Conservation (phyloP, 352 stramenopile genomes). For the Thalassiosira sp. region DNA sequence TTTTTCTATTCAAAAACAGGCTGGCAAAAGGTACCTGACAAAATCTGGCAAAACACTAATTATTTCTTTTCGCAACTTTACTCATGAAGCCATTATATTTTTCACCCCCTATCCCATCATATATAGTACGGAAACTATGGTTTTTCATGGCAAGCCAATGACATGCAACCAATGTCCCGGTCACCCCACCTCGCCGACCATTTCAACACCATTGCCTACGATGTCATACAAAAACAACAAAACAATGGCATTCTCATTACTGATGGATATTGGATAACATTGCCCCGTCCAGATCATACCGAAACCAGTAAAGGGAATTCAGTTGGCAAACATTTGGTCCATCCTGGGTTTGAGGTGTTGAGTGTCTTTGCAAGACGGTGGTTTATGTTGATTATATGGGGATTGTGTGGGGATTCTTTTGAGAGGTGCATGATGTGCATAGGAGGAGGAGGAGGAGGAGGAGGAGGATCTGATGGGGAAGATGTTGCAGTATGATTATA, state of each 20-base stretch:
- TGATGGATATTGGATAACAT: constrained; percentile 75
- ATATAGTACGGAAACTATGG: constrained; percentile 79
- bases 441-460: neutral
- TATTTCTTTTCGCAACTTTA: no score
- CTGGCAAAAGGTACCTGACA: constrained; percentile 37
- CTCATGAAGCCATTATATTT: no score
- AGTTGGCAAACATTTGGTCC: constrained; percentile 74
- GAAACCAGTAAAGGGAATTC: constrained; percentile 54
- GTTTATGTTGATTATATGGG: constrained; percentile 59
- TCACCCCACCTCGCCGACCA: constrained; percentile 51
- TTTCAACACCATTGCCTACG: constrained; percentile 68
- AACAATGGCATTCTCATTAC: constrained; percentile 49
- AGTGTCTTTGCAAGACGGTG: constrained; percentile 63
- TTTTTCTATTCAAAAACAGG: constrained; percentile 11
- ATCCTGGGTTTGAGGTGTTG: constrained; percentile 72
- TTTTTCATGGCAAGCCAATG: constrained; percentile 51
- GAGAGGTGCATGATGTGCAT: constrained; percentile 12
- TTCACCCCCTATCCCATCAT: no score
- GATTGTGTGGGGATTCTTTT: constrained; percentile 42
- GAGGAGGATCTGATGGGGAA: neutral
- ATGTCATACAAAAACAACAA: constrained; percentile 46
- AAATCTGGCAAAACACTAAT: neutral
- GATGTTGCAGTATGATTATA: neutral
- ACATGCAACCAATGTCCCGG: constrained; percentile 58
- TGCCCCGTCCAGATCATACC: constrained; percentile 69